Evolutionary conservation across 1,284 basidiomycete species (phyloP).

Genomic region (Coriolopsis trogii): DNA sequence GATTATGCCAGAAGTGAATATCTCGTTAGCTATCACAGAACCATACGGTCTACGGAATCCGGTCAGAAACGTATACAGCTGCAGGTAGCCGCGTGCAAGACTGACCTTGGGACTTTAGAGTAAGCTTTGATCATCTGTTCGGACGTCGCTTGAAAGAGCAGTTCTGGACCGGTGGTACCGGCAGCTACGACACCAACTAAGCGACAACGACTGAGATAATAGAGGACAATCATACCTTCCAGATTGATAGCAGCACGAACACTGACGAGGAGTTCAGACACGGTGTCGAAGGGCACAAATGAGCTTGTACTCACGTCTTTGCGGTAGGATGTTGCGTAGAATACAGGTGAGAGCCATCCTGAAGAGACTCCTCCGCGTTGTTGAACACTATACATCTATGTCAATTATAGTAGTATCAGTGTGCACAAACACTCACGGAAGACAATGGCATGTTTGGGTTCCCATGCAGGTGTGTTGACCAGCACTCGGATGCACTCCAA

Average conservation of each 20-base stretch:
- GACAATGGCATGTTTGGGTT: conserved; percentile 81
- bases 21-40: conserved; percentile 90
- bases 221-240: conserved; percentile 59
- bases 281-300: neutral
- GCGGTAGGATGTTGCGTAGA: conserved; percentile 84
- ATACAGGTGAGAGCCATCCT: conserved; percentile 93
- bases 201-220: neutral
- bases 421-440: conserved; percentile 78
- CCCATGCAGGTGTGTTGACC: conserved; percentile 71
- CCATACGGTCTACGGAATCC: conserved; percentile 73
- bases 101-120: conserved; percentile 75
- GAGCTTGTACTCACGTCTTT: conserved; percentile 56
- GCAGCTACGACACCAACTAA: conserved; percentile 55
- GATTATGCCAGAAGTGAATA: conserved; percentile 92
- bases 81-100: conserved; percentile 7
- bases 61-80: neutral
- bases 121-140: conserved; percentile 95
- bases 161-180: conserved; percentile 85
- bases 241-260: conserved; percentile 91
- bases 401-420: neutral
- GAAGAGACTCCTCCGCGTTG: conserved; percentile 92
- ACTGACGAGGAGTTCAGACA: conserved; percentile 39
- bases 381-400: conserved; percentile 78
- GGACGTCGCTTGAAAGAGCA: conserved; percentile 96
- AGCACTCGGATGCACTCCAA: conserved; percentile 87